Evolutionary conservation across 192 early-diverging fungal species (phyloP).

Genomic region (Linderina pennispora): DNA sequence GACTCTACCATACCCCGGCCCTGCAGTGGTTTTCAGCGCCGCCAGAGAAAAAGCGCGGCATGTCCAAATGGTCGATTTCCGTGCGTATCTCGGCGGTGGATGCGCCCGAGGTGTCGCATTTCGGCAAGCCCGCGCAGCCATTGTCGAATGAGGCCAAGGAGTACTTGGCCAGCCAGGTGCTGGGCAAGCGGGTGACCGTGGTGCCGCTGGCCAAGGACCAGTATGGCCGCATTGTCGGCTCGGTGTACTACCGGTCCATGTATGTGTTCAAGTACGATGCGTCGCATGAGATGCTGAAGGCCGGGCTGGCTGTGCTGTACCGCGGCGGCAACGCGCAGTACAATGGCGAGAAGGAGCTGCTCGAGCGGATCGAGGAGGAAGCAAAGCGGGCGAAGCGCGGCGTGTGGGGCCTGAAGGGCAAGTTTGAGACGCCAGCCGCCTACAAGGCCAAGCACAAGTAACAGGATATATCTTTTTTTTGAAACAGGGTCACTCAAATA

Average conservation of each 20-base stretch:
- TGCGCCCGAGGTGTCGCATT: slow-evolving; percentile 44
- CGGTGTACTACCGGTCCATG: slow-evolving; percentile 17
- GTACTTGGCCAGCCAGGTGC: slow-evolving; percentile 16
- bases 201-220: slow-evolving; percentile 41
- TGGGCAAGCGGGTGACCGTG: slow-evolving; percentile 19
- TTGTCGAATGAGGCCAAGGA: slow-evolving; percentile 39
- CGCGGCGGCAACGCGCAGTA: slow-evolving; percentile 41
- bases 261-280: slow-evolving; percentile 21
- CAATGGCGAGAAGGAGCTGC: slow-evolving; percentile 26
- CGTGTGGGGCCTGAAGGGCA: slow-evolving; percentile 30
- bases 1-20: slow-evolving; percentile 38
- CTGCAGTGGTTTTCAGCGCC: slow-evolving; percentile 14
- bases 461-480: no score
- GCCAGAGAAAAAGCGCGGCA: slow-evolving; percentile 23
- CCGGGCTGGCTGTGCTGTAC: slow-evolving; percentile 25
- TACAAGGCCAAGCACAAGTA: slow-evolving; percentile 27
- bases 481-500: no score
- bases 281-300: slow-evolving; percentile 31
- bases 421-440: slow-evolving; percentile 28
- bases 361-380: slow-evolving; percentile 18
- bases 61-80: slow-evolving; percentile 29
- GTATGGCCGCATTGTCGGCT: slow-evolving; percentile 37
- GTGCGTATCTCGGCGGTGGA: slow-evolving; percentile 37
- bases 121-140: slow-evolving; percentile 44
- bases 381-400: slow-evolving; percentile 28